Conservation (phyloP, 495 filamentous ascomycete genomes). For the Penicillium ochrochloron region DNA sequence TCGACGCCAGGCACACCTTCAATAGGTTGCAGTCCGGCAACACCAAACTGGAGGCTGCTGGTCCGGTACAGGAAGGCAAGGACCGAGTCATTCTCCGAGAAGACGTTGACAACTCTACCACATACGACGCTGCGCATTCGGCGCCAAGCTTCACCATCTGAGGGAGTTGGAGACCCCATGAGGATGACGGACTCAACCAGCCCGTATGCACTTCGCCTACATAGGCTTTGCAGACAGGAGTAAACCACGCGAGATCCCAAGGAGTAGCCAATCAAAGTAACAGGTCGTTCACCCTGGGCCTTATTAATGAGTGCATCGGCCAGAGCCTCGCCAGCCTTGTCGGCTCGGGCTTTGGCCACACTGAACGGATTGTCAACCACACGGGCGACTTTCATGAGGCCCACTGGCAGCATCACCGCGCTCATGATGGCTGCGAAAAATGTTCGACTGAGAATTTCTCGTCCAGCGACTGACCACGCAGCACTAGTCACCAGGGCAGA, state of each 20-base stretch:
- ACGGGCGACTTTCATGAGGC: constrained; percentile 76
- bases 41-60: constrained; percentile 73
- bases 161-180: constrained; percentile 81
- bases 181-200: constrained; percentile 83
- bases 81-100: constrained; percentile 75
- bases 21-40: constrained; percentile 74
- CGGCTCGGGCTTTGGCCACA: constrained; percentile 76
- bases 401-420: constrained; percentile 75
- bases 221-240: constrained; percentile 74
- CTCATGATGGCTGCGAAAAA: constrained; percentile 74
- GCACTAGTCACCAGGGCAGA: constrained; percentile 73
- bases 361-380: constrained; percentile 91
- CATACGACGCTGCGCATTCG: constrained; percentile 72
- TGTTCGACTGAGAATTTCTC: constrained; percentile 76
- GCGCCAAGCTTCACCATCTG: constrained; percentile 65
- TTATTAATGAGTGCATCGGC: constrained; percentile 89
- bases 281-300: constrained; percentile 84
- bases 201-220: constrained; percentile 80
- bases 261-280: constrained; percentile 87
- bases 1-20: constrained; percentile 69
- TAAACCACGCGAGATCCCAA: constrained; percentile 91
- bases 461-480: constrained; percentile 77
- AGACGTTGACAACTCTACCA: constrained; percentile 77
- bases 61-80: constrained; percentile 79
- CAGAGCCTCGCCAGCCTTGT: constrained; percentile 84